Evolutionary conservation across 2,329 filamentous ascomycete species (phyloP), one percentile per base, ranked within the genome.

Genomic region (Diatrype stigma): DNA sequence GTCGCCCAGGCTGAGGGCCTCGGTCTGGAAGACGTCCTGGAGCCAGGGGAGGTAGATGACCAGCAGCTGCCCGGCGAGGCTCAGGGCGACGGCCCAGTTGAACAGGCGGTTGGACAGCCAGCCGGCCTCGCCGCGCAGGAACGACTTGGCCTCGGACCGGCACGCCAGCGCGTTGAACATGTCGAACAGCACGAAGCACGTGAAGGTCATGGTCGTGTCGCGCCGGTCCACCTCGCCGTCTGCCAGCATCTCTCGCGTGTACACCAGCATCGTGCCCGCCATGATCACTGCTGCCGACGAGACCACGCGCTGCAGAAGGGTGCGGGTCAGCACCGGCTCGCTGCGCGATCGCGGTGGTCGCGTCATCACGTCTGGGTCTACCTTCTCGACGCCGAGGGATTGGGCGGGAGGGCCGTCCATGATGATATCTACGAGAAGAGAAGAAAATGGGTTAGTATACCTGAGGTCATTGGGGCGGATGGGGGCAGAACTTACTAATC

Each of bases 161-260:
- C 94, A 99, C 16, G 90, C 87, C 21, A 99, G 78, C 2, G 94
- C 94, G 70, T 99, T 97, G 78, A 97, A 96, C 94, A 99, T 99
- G 76, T 99, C 94, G 70, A 97, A 99, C 49, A 99, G 82, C 44
- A 99, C 94, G 66, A 99, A 99, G 72, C 92, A 96, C 6, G 94
- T 99, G 67, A 99, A 99, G 0, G 94, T 97, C 89, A 99, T 96
- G 57, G 94, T 99, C 2, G 94, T 99, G 72, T 99, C 94, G 60
- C 95, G 90, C 46, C 90, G 89, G 1, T 87, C 95, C 52, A 97
- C 89, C 52, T 86, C 76, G 50, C 90, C 86, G 65, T 95, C 90
- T 22, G 83, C 79, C 46, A 86, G 76, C 89, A 99, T 96, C 73
- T 97, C 93, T 65, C 85, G 87, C 59, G 89, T 85, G 73, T 99